Evolutionary conservation across 495 filamentous ascomycete species (phyloP).

Genomic region (Parachaetomium inaequale): DNA sequence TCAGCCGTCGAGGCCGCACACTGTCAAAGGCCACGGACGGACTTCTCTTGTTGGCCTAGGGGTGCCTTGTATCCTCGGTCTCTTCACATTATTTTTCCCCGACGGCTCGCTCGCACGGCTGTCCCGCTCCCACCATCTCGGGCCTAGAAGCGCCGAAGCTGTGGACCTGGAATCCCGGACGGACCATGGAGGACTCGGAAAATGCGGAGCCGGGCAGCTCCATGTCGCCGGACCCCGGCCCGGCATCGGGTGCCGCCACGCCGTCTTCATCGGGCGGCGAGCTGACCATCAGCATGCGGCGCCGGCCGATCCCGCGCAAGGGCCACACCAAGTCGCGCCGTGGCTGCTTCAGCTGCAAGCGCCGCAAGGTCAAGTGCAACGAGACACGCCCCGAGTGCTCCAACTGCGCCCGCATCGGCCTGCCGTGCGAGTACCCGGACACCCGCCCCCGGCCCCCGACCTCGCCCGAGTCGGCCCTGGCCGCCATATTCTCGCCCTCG

Average conservation of each 20-base stretch:
- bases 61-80: background rate
- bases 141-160: too few species aligned
- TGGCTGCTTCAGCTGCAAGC: slow-evolving; percentile 57
- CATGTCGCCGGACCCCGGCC: background rate
- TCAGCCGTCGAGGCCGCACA: background rate
- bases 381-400: slow-evolving; percentile 50
- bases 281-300: slow-evolving; percentile 13
- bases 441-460: slow-evolving; percentile 1
- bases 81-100: too few species aligned
- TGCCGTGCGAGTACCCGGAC: slow-evolving; percentile 50
- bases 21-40: background rate
- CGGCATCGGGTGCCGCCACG: background rate
- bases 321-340: slow-evolving; percentile 54
- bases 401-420: slow-evolving; percentile 49
- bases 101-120: too few species aligned
- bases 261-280: background rate
- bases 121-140: too few species aligned
- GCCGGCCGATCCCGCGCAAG: slow-evolving; percentile 36
- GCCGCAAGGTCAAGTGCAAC: slow-evolving; percentile 55
- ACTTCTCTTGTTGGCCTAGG: background rate
- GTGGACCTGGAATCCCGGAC: too few species aligned
- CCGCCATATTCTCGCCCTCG: slow-evolving; percentile 24
- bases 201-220: background rate
- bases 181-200: background rate
- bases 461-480: slow-evolving; percentile 19